Evolutionary conservation across 495 filamentous ascomycete genomes (phyloP), one percentile per base, ranked within the genome.

Genomic region (Neurospora africana): DNA sequence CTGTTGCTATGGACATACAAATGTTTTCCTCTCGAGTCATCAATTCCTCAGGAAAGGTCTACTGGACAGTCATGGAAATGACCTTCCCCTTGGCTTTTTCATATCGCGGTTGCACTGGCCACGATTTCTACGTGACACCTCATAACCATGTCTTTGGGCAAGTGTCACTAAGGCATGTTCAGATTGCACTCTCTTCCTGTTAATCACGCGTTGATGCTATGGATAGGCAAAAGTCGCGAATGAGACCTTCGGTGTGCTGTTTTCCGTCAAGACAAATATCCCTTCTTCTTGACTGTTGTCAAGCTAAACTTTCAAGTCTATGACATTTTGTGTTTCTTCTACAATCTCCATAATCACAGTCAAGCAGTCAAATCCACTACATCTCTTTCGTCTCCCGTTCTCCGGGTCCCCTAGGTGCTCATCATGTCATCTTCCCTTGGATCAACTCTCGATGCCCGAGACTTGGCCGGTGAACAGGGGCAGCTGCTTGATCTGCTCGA

Each of bases 401-500:
- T 53, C 44, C 3, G 1, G n/a, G n/a, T 27, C 19, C 70, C 67
- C 68, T 15, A 13, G 17, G 21, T 38, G 68, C n/a, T n/a, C n/a
- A 71, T 23, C 53, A 78, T 77, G 77, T 70, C 77, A 27, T 72
- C 77, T 23, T 58, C 76, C 5, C 74, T 82, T 36, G 78, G 79
- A 36, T 74, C 79, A 37, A 77, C 81, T 41, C 41, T 82, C 19
- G 79, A 80, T 58, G 77, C 81, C 68, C 80, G 77, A 41, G 80
- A 78, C 41, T 78, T 82, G 33, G 81, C 78, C 17, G 68, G 76
- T 41, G 81, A 82, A 35, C 81, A 82, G 74, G 76, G 79, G 8
- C 75, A 70, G 23, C 76, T 82, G 21, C 79, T 81, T 23, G 81
- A 82, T 44, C 74, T 81, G n/a, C 79, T 81, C 69, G 81, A 81